phyloP scores from a whole-genome alignment of 768 basidiomycete genomes.

The Leucosporidium yakuticum region DNA sequence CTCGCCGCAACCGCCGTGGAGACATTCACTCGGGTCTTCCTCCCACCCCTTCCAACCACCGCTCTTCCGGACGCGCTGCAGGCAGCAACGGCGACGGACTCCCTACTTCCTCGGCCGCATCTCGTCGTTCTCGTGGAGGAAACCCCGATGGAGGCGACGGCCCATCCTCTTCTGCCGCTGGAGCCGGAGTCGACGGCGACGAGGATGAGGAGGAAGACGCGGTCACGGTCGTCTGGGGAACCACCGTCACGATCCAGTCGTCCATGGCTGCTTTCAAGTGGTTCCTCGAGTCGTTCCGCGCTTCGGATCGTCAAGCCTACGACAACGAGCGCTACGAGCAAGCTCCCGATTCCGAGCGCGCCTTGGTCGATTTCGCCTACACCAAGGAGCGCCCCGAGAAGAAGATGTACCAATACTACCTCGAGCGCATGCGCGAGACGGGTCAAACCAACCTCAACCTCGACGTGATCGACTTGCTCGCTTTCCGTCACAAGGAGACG shows the following conservation, averaged over 20 bases:
- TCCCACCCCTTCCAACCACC: slow-evolving; percentile 42
- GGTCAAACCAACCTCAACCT: slow-evolving; percentile 72
- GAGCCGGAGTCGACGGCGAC: slow-evolving; percentile 15
- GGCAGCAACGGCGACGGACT: slow-evolving; percentile 24
- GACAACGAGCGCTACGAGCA: slow-evolving; percentile 45
- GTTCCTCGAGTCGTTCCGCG: slow-evolving; percentile 85
- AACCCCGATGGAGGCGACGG: slow-evolving; percentile 27
- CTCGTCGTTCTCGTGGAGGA: slow-evolving; percentile 2
- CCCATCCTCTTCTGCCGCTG: slow-evolving; percentile 19
- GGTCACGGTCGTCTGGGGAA: slow-evolving; percentile 89
- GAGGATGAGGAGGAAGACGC: slow-evolving; percentile 47
- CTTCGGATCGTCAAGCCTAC: slow-evolving; percentile 56
- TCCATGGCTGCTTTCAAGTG: slow-evolving; percentile 85
- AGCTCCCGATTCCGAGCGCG: neutral
- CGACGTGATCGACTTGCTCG: slow-evolving; percentile 74
- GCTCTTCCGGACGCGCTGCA: slow-evolving; percentile 45
- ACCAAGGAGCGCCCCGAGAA: slow-evolving; percentile 38
- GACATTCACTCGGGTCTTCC: slow-evolving; percentile 82
- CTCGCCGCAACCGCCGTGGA: slow-evolving; percentile 66
- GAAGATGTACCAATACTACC: slow-evolving; percentile 66
- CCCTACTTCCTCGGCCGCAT: slow-evolving; percentile 25
- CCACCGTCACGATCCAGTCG: slow-evolving; percentile 83
- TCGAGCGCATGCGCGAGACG: slow-evolving; percentile 79
- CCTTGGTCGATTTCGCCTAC: slow-evolving; percentile 29
- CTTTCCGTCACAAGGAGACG: slow-evolving; percentile 50